Evolutionary conservation across 1,284 basidiomycete species (phyloP), one percentile per base, ranked within the genome.

Genomic region (Malassezia sp.): DNA sequence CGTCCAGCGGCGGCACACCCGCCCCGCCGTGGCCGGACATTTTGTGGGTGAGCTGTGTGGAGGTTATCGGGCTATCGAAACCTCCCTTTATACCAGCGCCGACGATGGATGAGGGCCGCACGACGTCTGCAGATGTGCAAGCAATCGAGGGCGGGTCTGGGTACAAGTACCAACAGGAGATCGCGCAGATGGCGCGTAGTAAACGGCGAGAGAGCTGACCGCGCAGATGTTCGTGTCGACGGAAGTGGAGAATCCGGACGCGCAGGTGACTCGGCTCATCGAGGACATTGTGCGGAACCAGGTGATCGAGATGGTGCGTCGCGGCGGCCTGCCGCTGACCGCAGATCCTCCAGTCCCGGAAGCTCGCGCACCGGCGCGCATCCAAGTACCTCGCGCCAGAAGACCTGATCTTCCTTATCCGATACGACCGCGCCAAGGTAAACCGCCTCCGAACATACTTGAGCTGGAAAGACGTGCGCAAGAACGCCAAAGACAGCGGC

Each of bases 391-490:
- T 95, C 27, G 81, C 85, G 0, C 82, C 88, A 1, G 90, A 96
- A 71, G 91, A 97, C 71, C 80, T 96, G 47, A 88, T 97, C 59
- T 96, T 95, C 61, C 80, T 95, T 57, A 90, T 96, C 63, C 81
- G 91, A 8, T 85, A 93, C 63, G 91, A 96, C 72, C 76, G 86
- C 52, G 85, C 84, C 17, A 93, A 95, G 71, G 86, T 96, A 50
- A 93, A 95, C 71, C 77, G 91, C 20, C 74, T 96, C 15, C 74
- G 87, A 21, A 93, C 87, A 9, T 96, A 95, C 66, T 77, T 97
- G n/a, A 85, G 84, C 0, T 97, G 91, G 90, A 95, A 93, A 67
- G 91, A 95, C 57, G 90, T 96, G 6, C 79, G 91, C 14, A 93
- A 93, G 66, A 85, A 88, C 57, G 88, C 88, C 6, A 93, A 93